Conservation (phyloP, 2,329 filamentous ascomycete species). For the Gaeumannomyces sp. region DNA sequence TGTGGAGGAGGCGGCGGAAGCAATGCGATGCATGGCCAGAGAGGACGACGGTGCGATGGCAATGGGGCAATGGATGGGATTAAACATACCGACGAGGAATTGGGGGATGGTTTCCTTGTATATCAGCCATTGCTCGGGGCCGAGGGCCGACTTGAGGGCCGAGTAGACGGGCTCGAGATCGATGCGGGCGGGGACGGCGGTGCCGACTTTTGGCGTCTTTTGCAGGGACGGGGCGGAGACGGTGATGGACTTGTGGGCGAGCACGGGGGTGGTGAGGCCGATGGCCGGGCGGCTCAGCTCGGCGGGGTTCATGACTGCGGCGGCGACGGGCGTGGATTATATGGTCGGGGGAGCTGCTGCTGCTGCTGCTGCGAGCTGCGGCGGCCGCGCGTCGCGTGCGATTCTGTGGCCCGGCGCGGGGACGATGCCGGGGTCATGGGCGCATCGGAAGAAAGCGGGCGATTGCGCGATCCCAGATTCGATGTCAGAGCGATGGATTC, state of each 20-base stretch:
- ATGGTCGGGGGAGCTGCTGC: conserved; percentile 23
- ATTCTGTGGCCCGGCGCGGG: conserved; percentile 37
- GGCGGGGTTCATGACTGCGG: conserved; percentile 54
- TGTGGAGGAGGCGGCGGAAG: background rate
- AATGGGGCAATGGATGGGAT: conserved; percentile 4
- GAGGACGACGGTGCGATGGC: background rate
- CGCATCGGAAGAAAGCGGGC: conserved; percentile 31
- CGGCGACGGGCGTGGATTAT: conserved; percentile 16
- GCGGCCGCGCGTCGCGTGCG: conserved; percentile 36
- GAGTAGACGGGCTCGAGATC: conserved; percentile 61
- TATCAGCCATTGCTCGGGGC: conserved; percentile 53
- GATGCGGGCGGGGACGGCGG: conserved; percentile 59
- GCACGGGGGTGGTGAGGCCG: conserved; percentile 52
- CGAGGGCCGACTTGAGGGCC: conserved; percentile 53
- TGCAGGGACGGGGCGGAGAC: conserved; percentile 41
- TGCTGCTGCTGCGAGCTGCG: conserved; percentile 3
- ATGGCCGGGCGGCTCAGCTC: conserved; percentile 57
- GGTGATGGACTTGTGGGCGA: conserved; percentile 52
- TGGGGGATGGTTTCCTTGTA: conserved; percentile 60
- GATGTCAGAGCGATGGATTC: conserved; percentile 37
- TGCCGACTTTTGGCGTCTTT: conserved; percentile 53
- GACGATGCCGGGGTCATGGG: conserved; percentile 36
- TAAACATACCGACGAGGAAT: conserved; percentile 53
- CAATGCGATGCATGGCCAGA: background rate
- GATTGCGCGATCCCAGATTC: conserved; percentile 36